Evolutionary conservation across 23 red algal genomes (phyloP), one percentile per base, ranked within the genome.

Genomic region (Gracilaria vermiculophylla): DNA sequence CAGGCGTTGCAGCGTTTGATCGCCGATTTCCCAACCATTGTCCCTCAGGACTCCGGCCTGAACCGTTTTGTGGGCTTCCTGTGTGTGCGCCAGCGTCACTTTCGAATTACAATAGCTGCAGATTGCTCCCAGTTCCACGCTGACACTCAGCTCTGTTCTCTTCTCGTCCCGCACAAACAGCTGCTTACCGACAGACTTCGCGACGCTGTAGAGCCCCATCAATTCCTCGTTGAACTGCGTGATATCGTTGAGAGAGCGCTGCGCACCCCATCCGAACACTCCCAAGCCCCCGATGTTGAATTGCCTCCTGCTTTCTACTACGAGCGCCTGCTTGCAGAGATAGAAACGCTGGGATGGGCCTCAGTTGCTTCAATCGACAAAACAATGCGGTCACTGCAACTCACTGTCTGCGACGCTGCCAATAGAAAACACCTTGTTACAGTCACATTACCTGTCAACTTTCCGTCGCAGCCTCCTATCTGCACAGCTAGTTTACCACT

Each of bases 281-380:
- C n/a, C 37, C 58, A 19, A 19, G 12, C 8, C 19, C 17, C 21
- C 21, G 23, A 80, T 19, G 36, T 58, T 87, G 44, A 1, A 53
- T 64, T 80, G 24, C 87, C 87, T 25, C 73, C 87, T 24, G 78
- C 89, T 23, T 41, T 50, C 47, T 92, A 80, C 36, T 92, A 92
- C 55, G 89, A 92, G 64, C 61, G 47, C 28, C 78, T 92, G 34
- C 89, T 92, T 25, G 37, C 61, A 31, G 62, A 92, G 21, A 83
- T 92, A 48, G 49, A 62, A 4, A n/a, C 72, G 5, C 15, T 92
- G 45, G 89, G 89, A 20, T 92, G 89, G 89, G 21, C 27, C 29
- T 28, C 36, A 41, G 61, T 92, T 21, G 31, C 35, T 39, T 77
- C 69, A 20, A 58, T 92, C 44, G 45, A 51, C 48, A 45, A 48